A percentile compares a stretch with the other conserved stretches of the same genome.
These are phyloP conservation scores for Aspergillus heteromorphus DNA, from an alignment of 495 filamentous ascomycete genomes.

Conservation along the genomic window DNA sequence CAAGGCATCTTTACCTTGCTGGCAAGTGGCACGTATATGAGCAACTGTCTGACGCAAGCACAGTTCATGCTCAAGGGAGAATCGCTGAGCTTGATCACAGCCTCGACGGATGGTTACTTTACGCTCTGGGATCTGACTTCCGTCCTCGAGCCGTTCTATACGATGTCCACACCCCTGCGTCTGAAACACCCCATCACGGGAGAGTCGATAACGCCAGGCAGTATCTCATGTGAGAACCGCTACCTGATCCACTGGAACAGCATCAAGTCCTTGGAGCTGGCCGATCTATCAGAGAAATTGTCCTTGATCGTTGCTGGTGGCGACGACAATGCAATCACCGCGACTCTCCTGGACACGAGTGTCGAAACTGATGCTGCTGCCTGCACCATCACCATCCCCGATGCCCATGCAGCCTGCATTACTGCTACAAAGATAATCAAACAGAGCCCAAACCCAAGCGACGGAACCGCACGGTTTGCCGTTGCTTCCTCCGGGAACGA, in stretches of 20 bases:
- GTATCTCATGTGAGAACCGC: slow-evolving; percentile 29
- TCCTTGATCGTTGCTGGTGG: slow-evolving; percentile 67
- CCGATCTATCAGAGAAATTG: slow-evolving; percentile 21
- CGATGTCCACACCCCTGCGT: slow-evolving; percentile 16
- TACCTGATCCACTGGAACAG: slow-evolving; percentile 67
- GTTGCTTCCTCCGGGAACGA: slow-evolving; percentile 70
- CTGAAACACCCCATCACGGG: slow-evolving; percentile 16
- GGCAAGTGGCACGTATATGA: slow-evolving; percentile 59
- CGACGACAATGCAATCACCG: slow-evolving; percentile 72
- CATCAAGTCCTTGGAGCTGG: slow-evolving; percentile 53
- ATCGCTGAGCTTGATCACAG: slow-evolving; percentile 44
- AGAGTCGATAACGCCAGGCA: slow-evolving; percentile 13
- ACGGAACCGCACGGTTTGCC: slow-evolving; percentile 11
- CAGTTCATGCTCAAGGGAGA: slow-evolving; percentile 40
- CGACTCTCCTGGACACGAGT: slow-evolving; percentile 42
- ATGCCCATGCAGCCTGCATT: slow-evolving; percentile 77
- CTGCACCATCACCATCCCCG: slow-evolving; percentile 53
- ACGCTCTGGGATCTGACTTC: slow-evolving; percentile 47
- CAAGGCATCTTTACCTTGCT: slow-evolving; percentile 48
- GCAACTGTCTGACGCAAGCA: slow-evolving; percentile 72
- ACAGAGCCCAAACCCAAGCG: neutral
- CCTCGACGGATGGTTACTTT: slow-evolving; percentile 58
- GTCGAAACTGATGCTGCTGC: slow-evolving; percentile 11
- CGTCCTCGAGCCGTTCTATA: slow-evolving; percentile 28
- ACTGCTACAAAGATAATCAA: slow-evolving; percentile 56